Evolutionary conservation across 2,329 filamentous ascomycete genomes (phyloP), one percentile per base, ranked within the genome.

Genomic region (Coniochaeta sp.): DNA sequence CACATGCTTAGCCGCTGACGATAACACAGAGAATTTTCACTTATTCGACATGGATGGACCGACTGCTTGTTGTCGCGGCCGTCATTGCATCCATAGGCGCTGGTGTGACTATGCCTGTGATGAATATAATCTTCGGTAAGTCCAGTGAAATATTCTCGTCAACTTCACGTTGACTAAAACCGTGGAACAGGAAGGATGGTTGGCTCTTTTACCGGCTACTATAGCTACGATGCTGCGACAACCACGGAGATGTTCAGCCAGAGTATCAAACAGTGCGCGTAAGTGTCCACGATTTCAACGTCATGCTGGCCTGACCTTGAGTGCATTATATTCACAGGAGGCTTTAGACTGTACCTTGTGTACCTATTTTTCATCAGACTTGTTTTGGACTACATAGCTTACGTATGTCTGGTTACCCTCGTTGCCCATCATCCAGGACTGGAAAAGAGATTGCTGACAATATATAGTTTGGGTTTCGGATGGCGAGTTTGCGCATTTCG

Each of bases 281-380:
- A 60, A 59, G 69, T 65, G 1, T 16, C 5, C 12, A 30, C 22
- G 14, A 12, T 30, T 36, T 17, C 10, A 9, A 22, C n/a, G 16
- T 17, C 22, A 70, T 14, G 62, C 65, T 1, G 65, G 62, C 42
- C 12, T 26, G 26, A 52, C 2, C 47, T 52, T 47, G 8, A 47
- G 10, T 22, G 24, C 14, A 30, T 12, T 9, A 52, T 30, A 26
- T 24, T 52, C 22, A 52, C 47, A 14, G 12, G 16, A 14, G 3
- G 26, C 10, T 17, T 17, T 71, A 83, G 64, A 66, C 77, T 91
- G 0, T 90, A 87, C 68, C 84, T 91, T 65, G 79, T 91, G 58
- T 85, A 86, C 59, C 75, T 92, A 2, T 92, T 91, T 68, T 71
- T 90, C 42, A 88, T 76, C 14, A 84, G 87, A 50, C 85, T 89